Conservation (phyloP, 2,329 filamentous ascomycete genomes). For the Ophiostoma pallidulum region DNA sequence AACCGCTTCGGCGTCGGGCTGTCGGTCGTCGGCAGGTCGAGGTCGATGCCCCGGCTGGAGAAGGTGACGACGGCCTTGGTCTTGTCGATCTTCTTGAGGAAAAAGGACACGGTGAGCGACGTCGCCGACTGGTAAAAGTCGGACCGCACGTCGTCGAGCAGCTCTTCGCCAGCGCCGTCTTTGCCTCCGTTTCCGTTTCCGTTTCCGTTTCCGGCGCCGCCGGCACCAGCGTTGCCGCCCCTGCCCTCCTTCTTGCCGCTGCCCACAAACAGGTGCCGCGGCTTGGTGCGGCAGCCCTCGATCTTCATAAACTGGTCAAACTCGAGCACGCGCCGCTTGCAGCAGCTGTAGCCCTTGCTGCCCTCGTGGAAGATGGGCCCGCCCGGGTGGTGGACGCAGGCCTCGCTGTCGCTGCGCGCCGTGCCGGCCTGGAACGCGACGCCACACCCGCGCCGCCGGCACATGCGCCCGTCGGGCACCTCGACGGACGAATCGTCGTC, state of each 20-base stretch:
- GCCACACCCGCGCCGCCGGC: conserved; percentile 69
- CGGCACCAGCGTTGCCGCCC: conserved; percentile 2
- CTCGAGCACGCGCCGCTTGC: conserved; percentile 87
- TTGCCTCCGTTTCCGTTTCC: conserved; percentile 15
- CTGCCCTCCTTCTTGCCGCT: conserved; percentile 53
- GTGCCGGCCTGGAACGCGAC: conserved; percentile 52
- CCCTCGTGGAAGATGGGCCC: conserved; percentile 93
- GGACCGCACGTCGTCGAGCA: conserved; percentile 65
- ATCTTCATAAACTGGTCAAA: conserved; percentile 99
- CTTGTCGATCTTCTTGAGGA: conserved; percentile 95
- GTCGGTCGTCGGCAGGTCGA: conserved; percentile 83
- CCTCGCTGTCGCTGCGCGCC: conserved; percentile 56
- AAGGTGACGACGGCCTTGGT: conserved; percentile 65
- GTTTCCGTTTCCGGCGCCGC: no score
- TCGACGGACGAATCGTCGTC: conserved; percentile 70
- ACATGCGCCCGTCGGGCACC: conserved; percentile 65
- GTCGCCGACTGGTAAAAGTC: conserved; percentile 93
- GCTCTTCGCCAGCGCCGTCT: conserved; percentile 52
- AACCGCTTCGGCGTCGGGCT: conserved; percentile 63
- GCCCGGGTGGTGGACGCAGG: conserved; percentile 83
- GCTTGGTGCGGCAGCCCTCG: conserved; percentile 76
- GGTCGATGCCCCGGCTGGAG: conserved; percentile 48
- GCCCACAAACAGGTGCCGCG: conserved; percentile 75
- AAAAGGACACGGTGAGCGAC: conserved; percentile 81
- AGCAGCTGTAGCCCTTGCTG: conserved; percentile 95